phyloP scores from a whole-genome alignment of 164 flowering plant genomes.

The Piper longum region DNA sequence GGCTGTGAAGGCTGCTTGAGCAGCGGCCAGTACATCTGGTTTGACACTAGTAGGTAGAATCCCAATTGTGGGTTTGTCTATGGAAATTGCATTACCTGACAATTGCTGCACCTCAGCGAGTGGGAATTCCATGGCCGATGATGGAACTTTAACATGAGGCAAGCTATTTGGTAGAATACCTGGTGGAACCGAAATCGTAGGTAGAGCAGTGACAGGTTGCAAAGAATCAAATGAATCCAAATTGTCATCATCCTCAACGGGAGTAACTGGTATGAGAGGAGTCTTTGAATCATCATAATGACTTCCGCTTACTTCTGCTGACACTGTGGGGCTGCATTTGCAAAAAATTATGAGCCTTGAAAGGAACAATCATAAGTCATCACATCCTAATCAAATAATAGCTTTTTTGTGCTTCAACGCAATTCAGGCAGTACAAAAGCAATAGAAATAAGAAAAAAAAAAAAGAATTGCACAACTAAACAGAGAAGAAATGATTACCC shows the following conservation, averaged over 20 bases:
- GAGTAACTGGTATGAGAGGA: constrained; percentile 52
- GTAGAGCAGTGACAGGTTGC: constrained; percentile 5
- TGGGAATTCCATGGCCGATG: constrained; percentile 5
- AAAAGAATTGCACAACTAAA: not conserved
- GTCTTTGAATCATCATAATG: constrained; percentile 20
- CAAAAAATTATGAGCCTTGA: constrained; percentile 7
- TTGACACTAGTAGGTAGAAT: constrained; percentile 20
- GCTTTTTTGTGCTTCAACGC: not conserved
- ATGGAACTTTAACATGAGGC: constrained; percentile 6
- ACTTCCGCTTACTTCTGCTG: constrained; percentile 21
- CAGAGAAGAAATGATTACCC: constrained; percentile 24
- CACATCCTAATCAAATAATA: not conserved
- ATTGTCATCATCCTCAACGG: constrained; percentile 79
- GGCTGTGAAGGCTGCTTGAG: constrained; percentile 56
- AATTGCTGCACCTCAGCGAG: constrained; percentile 8
- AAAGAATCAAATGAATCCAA: constrained; percentile 18
- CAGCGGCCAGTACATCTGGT: constrained; percentile 52
- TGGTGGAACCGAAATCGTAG: constrained; percentile 14
- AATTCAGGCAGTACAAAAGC: not conserved
- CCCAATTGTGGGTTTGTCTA: constrained; percentile 14
- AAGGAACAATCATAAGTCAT: not conserved
- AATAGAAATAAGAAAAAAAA: not conserved
- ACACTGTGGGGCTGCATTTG: constrained; percentile 40
- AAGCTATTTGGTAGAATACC: constrained; percentile 5
- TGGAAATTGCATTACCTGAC: constrained; percentile 6